A percentile compares a stretch with the other conserved stretches of the same genome.
phyloP scores from a whole-genome alignment of 768 basidiomycete species.

The Suillus cothurnatus region DNA sequence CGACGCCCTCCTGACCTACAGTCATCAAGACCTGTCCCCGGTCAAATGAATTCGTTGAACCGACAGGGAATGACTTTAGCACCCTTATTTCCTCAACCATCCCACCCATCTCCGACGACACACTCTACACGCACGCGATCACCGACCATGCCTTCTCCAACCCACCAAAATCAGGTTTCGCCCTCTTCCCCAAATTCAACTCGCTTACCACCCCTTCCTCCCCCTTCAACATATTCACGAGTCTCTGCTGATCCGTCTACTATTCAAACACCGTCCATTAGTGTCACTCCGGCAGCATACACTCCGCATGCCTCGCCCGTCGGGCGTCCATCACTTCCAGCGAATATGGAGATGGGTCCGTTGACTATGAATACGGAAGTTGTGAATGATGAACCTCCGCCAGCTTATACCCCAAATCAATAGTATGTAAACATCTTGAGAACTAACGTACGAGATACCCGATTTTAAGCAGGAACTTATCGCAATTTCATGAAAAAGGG shows the following conservation, averaged over 20 bases:
- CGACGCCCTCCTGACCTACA: not conserved
- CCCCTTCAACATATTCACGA: not conserved
- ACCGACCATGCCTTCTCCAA: not conserved
- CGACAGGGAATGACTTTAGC: not conserved
- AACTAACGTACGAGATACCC: not conserved
- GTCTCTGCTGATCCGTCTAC: not conserved
- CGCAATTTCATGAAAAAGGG: not conserved
- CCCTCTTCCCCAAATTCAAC: not conserved
- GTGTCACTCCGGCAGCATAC: not conserved
- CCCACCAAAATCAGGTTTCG: not conserved
- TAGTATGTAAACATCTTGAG: not conserved
- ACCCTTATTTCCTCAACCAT: not conserved
- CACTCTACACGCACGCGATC: not conserved
- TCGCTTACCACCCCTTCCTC: not conserved
- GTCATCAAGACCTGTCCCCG: not conserved
- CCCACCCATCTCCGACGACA: slow-evolving; percentile 10
- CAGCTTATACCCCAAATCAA: slow-evolving; percentile 29
- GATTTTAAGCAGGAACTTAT: not conserved
- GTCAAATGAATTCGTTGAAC: not conserved
- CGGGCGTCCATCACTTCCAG: not conserved
- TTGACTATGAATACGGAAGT: slow-evolving; percentile 18
- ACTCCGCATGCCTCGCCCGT: slow-evolving; percentile 1
- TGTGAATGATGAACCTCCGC: slow-evolving; percentile 23
- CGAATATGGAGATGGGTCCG: slow-evolving; percentile 10
- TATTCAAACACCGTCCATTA: not conserved